Conservation (phyloP, 306 rosid species). For the Cucurbita ficifolia region DNA sequence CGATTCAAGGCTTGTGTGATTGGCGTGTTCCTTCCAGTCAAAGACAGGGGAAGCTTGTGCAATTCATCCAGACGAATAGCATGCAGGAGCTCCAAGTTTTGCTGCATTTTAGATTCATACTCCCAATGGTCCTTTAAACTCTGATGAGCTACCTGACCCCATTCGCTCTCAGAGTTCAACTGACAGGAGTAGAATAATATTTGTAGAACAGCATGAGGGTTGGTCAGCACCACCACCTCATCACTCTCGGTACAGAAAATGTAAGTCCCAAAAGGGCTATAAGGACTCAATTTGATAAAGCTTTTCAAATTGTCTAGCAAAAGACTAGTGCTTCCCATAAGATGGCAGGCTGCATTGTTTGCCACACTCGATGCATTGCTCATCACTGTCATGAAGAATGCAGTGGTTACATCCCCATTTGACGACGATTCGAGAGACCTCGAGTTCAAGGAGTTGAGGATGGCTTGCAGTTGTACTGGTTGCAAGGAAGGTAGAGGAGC, state of each 20-base stretch:
- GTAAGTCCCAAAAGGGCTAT: constrained; percentile 67
- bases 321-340: constrained; percentile 57
- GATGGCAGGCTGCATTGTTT: constrained; percentile 45
- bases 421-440: background rate
- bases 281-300: constrained; percentile 53
- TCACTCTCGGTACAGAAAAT: constrained; percentile 36
- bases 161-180: constrained; percentile 12
- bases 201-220: constrained; percentile 64
- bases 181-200: constrained; percentile 41
- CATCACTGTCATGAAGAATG: constrained; percentile 34
- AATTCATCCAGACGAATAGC: constrained; percentile 21
- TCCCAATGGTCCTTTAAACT: constrained; percentile 34
- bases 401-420: background rate
- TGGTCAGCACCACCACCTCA: constrained; percentile 24
- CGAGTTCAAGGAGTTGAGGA: constrained; percentile 23
- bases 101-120: constrained; percentile 24
- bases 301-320: constrained; percentile 32
- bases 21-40: constrained; percentile 9
- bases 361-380: constrained; percentile 33
- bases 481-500: constrained; percentile 39
- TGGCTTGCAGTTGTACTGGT: background rate
- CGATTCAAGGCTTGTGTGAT: constrained; percentile 28
- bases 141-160: constrained; percentile 6
- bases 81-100: constrained; percentile 19
- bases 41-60: constrained; percentile 27